These are phyloP conservation scores for Blechomonas ayalai DNA, from an alignment of 208 protist genomes.

Conservation along the genomic window DNA sequence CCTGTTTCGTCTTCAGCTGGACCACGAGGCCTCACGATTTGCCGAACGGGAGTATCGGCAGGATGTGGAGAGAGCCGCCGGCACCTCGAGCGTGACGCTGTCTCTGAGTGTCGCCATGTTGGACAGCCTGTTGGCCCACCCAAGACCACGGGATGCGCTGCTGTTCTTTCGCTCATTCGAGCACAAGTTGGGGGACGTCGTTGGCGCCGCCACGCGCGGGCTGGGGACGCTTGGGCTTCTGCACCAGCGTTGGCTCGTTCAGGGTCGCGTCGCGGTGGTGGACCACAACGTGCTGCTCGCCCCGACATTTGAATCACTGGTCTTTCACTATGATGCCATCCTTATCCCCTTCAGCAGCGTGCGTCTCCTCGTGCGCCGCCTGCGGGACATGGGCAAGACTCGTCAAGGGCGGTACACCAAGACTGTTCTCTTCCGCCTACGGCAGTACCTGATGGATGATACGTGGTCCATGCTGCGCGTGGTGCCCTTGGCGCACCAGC, in stretches of 20 bases:
- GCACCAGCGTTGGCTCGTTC: constrained; percentile 76
- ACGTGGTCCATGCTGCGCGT: constrained; percentile 54
- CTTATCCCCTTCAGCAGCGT: constrained; percentile 71
- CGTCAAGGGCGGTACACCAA: constrained; percentile 59
- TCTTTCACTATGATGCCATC: constrained; percentile 78
- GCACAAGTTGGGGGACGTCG: constrained; percentile 45
- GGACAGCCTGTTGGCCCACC: constrained; percentile 65
- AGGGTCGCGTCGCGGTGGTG: constrained; percentile 82
- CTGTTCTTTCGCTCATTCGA: constrained; percentile 58
- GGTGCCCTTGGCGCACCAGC: constrained; percentile 66
- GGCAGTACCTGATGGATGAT: constrained; percentile 20
- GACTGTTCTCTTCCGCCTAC: constrained; percentile 28
- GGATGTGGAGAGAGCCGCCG: constrained; percentile 33
- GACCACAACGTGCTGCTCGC: constrained; percentile 84
- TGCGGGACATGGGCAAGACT: constrained; percentile 29
- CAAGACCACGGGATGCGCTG: constrained; percentile 51
- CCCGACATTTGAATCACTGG: constrained; percentile 68
- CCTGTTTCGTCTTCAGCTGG: constrained; percentile 47
- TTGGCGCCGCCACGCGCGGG: constrained; percentile 40
- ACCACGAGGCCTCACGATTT: constrained; percentile 76
- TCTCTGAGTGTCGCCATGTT: constrained; percentile 60
- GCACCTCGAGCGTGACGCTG: constrained; percentile 46
- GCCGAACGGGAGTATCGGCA: constrained; percentile 47
- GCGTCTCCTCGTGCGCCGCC: constrained; percentile 57
- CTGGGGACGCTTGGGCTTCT: constrained; percentile 47